Evolutionary conservation across 306 rosid genomes (phyloP).

Genomic region (Abrus precatorius): DNA sequence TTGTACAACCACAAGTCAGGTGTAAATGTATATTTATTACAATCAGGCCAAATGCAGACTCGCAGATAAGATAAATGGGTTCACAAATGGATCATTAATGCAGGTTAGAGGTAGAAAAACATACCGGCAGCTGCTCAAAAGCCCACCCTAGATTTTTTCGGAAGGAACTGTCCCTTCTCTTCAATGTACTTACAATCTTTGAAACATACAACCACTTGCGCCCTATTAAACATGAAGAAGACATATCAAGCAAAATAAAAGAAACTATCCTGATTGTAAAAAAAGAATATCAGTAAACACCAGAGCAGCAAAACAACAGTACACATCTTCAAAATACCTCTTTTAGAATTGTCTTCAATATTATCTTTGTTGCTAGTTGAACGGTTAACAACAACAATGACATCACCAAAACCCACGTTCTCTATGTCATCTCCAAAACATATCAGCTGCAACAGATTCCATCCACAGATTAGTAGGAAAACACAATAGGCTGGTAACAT

Average conservation of each 20-base stretch:
- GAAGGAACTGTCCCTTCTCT: conserved; percentile 77
- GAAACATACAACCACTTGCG: conserved; percentile 58
- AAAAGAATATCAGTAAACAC: conserved; percentile 33
- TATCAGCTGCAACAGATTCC: conserved; percentile 63
- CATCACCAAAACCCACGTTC: conserved; percentile 57
- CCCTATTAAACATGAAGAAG: conserved; percentile 50
- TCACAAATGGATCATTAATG: not conserved
- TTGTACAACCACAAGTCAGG: not conserved
- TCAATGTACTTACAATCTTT: conserved; percentile 62
- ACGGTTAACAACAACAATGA: conserved; percentile 52
- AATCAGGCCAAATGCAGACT: conserved; percentile 19
- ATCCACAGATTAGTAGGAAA: conserved; percentile 41
- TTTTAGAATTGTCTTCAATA: conserved; percentile 45
- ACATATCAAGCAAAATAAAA: conserved; percentile 44
- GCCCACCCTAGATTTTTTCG: conserved; percentile 64
- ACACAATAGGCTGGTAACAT: not conserved
- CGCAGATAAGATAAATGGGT: conserved; percentile 5
- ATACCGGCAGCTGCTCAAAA: conserved; percentile 68
- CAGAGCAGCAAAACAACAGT: conserved; percentile 26
- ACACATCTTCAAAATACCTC: conserved; percentile 57
- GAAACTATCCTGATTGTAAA: conserved; percentile 1
- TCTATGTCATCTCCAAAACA: conserved; percentile 59
- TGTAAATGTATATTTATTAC: not conserved
- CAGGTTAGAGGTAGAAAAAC: conserved; percentile 31
- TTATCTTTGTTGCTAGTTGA: conserved; percentile 49